These are phyloP conservation scores for Picochlorum sp. DNA, from an alignment of 139 green algal genomes.

Conservation along the genomic window DNA sequence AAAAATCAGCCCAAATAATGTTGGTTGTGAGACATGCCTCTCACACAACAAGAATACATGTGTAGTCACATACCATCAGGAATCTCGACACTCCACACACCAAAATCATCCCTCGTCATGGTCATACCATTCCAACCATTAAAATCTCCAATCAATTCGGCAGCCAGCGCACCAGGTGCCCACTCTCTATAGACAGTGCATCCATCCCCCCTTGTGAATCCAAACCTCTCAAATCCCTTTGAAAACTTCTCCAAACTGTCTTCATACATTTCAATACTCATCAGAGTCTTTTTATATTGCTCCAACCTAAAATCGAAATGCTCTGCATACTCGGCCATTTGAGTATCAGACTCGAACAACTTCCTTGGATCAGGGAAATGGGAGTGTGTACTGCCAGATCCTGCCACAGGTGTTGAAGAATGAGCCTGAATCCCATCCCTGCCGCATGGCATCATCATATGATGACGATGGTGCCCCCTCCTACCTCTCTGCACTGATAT, in stretches of 20 bases:
- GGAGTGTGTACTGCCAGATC: not conserved
- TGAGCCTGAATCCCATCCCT: too few relatives aligned
- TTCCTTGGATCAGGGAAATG: not conserved
- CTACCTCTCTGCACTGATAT: too few relatives aligned
- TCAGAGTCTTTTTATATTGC: conserved; percentile 46
- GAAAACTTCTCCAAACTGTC: conserved; percentile 57
- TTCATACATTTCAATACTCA: conserved; percentile 49
- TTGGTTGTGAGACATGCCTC: not conserved
- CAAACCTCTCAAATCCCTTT: conserved; percentile 67
- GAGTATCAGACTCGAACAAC: conserved; percentile 40
- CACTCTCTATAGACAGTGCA: conserved; percentile 80
- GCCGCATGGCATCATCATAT: too few relatives aligned
- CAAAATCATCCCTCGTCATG: conserved; percentile 72
- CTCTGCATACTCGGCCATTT: conserved; percentile 44
- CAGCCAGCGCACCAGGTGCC: conserved; percentile 64
- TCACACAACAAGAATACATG: too few relatives aligned
- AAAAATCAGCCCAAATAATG: too few relatives aligned
- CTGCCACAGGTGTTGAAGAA: too few relatives aligned
- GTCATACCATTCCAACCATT: conserved; percentile 66
- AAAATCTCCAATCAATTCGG: conserved; percentile 79
- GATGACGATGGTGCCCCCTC: too few relatives aligned
- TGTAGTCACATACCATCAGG: conserved; percentile 24
- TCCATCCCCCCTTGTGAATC: conserved; percentile 48
- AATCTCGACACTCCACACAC: conserved; percentile 66
- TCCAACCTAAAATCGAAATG: conserved; percentile 76